Percentiles rank a stretch among this genome's conserved stretches.
These are phyloP conservation scores for Phytophthora hibernalis DNA, from an alignment of 352 stramenopile species.

Conservation along the genomic window DNA sequence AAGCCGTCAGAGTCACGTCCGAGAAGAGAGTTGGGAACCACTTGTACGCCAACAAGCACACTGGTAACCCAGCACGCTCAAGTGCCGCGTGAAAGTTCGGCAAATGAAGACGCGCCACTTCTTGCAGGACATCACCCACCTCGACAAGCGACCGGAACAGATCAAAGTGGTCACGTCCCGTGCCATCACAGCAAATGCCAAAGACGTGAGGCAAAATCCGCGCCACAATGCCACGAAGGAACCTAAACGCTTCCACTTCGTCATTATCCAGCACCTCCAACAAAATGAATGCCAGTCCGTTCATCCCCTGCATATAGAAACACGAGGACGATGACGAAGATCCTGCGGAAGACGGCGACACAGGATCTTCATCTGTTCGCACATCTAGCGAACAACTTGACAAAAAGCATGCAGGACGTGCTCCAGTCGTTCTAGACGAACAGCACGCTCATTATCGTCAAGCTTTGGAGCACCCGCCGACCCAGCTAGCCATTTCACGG, in stretches of 20 bases:
- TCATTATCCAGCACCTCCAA: conserved; percentile 69
- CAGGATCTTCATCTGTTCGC: conserved; percentile 43
- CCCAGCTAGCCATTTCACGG: conserved; percentile 73
- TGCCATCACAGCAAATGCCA: conserved; percentile 54
- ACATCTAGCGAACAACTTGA: conserved; percentile 61
- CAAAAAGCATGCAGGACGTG: conserved; percentile 77
- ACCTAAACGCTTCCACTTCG: conserved; percentile 58
- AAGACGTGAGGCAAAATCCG: conserved; percentile 84
- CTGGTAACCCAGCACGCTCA: conserved; percentile 63
- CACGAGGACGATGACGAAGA: conserved; percentile 37
- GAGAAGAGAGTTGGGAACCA: conserved; percentile 91
- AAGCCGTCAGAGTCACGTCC: conserved; percentile 80
- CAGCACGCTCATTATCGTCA: conserved; percentile 32
- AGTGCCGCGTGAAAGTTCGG: conserved; percentile 65
- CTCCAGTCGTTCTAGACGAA: conserved; percentile 49
- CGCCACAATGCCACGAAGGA: conserved; percentile 69
- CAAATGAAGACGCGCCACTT: conserved; percentile 76
- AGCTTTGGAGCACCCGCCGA: conserved; percentile 64
- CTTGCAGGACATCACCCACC: conserved; percentile 74
- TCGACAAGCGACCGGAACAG: conserved; percentile 77
- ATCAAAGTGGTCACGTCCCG: conserved; percentile 64
- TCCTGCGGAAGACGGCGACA: conserved; percentile 29
- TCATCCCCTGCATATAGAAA: conserved; percentile 91
- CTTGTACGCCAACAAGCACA: conserved; percentile 88
- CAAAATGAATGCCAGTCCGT: conserved; percentile 81